Percentiles rank a stretch among this genome's conserved stretches.
Evolutionary conservation across 78 protist genomes (phyloP).

Genomic region (Dictyostelium firmibasis): DNA sequence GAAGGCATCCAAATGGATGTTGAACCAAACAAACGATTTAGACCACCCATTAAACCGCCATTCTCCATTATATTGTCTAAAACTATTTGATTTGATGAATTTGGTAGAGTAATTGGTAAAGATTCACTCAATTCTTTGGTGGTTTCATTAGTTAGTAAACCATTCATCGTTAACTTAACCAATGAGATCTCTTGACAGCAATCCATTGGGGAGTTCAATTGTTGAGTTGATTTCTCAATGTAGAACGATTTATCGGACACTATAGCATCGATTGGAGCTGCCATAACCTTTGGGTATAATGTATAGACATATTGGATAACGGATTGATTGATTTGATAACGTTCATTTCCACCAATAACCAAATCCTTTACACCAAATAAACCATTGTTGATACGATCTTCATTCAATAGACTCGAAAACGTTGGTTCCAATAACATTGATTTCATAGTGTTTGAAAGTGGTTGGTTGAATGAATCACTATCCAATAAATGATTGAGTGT

Average conservation of each 20-base stretch:
- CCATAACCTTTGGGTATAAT: conserved; percentile 38
- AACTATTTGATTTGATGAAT: not conserved
- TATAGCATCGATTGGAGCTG: conserved; percentile 19
- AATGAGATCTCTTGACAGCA: not conserved
- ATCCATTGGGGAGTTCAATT: not conserved
- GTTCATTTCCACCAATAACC: not conserved
- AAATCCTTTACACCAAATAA: not conserved
- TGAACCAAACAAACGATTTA: conserved; percentile 43
- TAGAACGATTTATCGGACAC: conserved; percentile 45
- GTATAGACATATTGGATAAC: conserved; percentile 22
- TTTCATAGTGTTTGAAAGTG: conserved; percentile 15
- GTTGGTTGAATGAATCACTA: not conserved
- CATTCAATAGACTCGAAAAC: not conserved
- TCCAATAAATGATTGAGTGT: not conserved
- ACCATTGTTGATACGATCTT: not conserved
- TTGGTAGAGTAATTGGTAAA: not conserved
- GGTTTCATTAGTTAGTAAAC: not conserved
- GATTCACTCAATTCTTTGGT: not conserved
- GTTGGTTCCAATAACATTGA: conserved; percentile 57
- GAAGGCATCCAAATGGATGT: conserved; percentile 66
- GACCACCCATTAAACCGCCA: conserved; percentile 45
- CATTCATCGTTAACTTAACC: not conserved
- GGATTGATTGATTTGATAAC: not conserved
- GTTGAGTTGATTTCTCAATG: not conserved
- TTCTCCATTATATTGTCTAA: not conserved